Evolutionary conservation across 2,329 filamentous ascomycete species (phyloP), one percentile per base, ranked within the genome.

Genomic region (Dothiorella sarmentorum): DNA sequence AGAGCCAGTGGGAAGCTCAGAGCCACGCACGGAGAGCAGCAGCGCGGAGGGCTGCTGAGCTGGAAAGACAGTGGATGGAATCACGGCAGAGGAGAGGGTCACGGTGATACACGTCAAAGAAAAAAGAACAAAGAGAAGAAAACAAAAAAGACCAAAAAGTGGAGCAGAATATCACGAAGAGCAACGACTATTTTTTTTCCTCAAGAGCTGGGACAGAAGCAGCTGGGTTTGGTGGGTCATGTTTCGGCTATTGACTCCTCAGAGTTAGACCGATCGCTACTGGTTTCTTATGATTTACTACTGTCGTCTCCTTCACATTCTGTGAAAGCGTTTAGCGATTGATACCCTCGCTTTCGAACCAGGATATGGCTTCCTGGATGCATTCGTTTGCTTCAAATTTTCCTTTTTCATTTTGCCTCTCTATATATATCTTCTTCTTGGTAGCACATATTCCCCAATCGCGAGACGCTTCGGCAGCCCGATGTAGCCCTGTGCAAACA

Each of bases 1-100:
- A 75, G 58, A 78, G 76, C 59, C 77, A 80, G 64, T 75, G 75
- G 11, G 74, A 79, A 61, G 76, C 76, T 63, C 71, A 72, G 26
- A 71, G 68, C 7, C 66, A 61, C 43, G 74, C 70, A 57, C 66
- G 76, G 29, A 63, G 63, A 11, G 75, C 75, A 61, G 77, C 76
- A n/a, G 68, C 73, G 11, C 68, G 71, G 31, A 66, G 77, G 61
- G 77, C 77, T 45, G 67, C 73, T 56, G 77, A 80, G 59, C 60
- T 80, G 60, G 75, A 78, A 56, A 69, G 69, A 31, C 67, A 75
- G 52, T 80, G 77, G 77, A 71, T 68, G 38, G 66, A 62, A 24
- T 62, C 67, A 9, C 60, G 66, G 38, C 57, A 66, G 18, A 47
- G 64, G 26, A 62, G 66, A 40, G 42, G 24, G 18, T 47, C 42